phyloP scores from a whole-genome alignment of 495 filamentous ascomycete species.

The Aspergillus biplanus region DNA sequence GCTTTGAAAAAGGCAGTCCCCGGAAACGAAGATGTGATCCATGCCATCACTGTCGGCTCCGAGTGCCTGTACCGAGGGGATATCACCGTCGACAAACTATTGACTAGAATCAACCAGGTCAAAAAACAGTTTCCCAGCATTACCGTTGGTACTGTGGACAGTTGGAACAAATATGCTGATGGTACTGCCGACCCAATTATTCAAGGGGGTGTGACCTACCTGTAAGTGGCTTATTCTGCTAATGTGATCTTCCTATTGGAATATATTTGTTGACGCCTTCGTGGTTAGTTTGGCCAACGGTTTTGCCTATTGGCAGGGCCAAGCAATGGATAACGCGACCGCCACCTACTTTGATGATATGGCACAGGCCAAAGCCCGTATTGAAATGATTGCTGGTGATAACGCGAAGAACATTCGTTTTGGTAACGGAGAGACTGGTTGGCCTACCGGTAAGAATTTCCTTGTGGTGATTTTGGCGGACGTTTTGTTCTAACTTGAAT shows the following conservation, averaged over 20 bases:
- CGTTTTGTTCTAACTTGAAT: slow-evolving; percentile 11
- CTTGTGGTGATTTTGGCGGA: background rate
- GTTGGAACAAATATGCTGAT: slow-evolving; percentile 80
- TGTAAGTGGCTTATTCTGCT: slow-evolving; percentile 44
- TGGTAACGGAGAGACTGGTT: slow-evolving; percentile 79
- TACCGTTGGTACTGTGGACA: slow-evolving; percentile 77
- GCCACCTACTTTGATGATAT: slow-evolving; percentile 77
- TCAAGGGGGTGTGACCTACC: slow-evolving; percentile 61
- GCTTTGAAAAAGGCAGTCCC: slow-evolving; percentile 59
- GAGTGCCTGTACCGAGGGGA: slow-evolving; percentile 77
- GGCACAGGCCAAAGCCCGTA: slow-evolving; percentile 67
- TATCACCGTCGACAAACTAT: slow-evolving; percentile 65
- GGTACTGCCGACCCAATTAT: slow-evolving; percentile 73
- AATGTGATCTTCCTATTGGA: background rate
- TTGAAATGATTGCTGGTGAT: slow-evolving; percentile 62
- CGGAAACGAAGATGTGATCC: slow-evolving; percentile 60
- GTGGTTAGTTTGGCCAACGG: slow-evolving; percentile 65
- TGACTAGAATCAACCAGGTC: slow-evolving; percentile 65
- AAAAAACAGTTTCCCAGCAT: slow-evolving; percentile 55
- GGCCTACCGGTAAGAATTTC: slow-evolving; percentile 56
- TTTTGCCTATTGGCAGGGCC: slow-evolving; percentile 85
- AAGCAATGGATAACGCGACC: slow-evolving; percentile 62
- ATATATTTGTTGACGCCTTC: background rate
- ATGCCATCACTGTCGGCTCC: slow-evolving; percentile 78
- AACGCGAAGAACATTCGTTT: slow-evolving; percentile 60